Percentiles rank a stretch among this genome's conserved stretches.
These are phyloP conservation scores for Tricholoma saponaceum DNA, from an alignment of 768 basidiomycete species.

Conservation along the genomic window DNA sequence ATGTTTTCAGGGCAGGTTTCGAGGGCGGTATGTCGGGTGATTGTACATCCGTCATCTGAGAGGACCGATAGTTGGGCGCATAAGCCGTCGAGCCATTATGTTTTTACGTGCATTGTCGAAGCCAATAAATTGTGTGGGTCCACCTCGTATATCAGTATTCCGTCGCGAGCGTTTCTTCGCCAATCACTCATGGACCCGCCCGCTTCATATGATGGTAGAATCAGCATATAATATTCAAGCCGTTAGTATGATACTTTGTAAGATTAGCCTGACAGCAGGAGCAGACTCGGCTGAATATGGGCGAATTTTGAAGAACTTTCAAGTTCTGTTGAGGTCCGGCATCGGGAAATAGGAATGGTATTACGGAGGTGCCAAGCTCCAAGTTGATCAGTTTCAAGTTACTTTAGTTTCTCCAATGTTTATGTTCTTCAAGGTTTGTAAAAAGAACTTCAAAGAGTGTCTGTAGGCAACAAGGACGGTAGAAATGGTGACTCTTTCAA, in stretches of 20 bases:
- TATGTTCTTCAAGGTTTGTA: background rate
- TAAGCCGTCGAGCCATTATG: background rate
- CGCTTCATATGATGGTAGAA: background rate
- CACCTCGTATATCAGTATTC: background rate
- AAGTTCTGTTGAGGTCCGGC: too few species aligned
- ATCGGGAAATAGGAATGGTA: too few species aligned
- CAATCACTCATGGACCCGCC: background rate
- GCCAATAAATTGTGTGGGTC: background rate
- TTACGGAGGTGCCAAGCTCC: too few species aligned
- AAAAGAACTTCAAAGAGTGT: background rate
- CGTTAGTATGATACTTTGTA: background rate
- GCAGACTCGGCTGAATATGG: background rate
- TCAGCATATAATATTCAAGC: background rate
- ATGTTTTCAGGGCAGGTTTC: background rate
- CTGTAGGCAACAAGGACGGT: slow-evolving; percentile 26
- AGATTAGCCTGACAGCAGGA: background rate
- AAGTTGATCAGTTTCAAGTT: background rate
- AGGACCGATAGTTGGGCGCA: background rate
- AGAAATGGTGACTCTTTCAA: slow-evolving; percentile 38
- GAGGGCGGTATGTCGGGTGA: background rate
- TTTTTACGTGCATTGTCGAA: background rate
- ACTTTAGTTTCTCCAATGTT: too few species aligned
- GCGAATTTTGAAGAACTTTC: background rate
- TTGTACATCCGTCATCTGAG: background rate
- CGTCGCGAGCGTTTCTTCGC: background rate